These are phyloP conservation scores for Lycium ferocissimum DNA, from an alignment of 257 asterid species.

Conservation along the genomic window DNA sequence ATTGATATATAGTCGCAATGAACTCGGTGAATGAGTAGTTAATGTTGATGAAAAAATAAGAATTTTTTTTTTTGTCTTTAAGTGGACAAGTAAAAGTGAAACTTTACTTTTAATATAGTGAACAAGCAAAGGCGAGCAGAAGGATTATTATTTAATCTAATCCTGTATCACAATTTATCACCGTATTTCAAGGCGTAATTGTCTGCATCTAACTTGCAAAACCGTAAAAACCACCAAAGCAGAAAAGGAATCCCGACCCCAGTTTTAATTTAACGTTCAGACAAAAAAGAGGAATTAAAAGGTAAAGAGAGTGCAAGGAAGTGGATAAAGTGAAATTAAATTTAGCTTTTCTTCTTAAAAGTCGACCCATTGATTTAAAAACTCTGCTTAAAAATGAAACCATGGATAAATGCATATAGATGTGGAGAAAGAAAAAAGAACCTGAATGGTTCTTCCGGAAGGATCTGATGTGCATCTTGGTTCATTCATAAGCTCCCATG, in stretches of 20 bases:
- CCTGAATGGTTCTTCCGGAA: slow-evolving; percentile 88
- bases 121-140: too few species aligned
- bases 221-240: background rate
- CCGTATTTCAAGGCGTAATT: slow-evolving; percentile 20
- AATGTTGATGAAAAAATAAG: too few species aligned
- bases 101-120: too few species aligned
- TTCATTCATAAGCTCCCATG: slow-evolving; percentile 99
- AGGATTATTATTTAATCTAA: background rate
- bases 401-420: background rate
- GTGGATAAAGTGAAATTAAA: background rate
- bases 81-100: too few species aligned
- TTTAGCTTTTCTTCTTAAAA: background rate
- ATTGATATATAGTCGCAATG: too few species aligned
- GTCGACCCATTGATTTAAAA: background rate
- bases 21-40: too few species aligned
- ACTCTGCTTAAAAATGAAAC: background rate
- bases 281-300: background rate
- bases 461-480: slow-evolving; percentile 92
- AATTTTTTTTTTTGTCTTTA: too few species aligned
- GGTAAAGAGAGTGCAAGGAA: background rate
- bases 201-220: background rate
- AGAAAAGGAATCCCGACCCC: slow-evolving; percentile 1
- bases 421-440: slow-evolving; percentile 24
- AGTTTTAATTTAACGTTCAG: background rate
- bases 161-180: background rate